Percentiles rank a stretch among this genome's conserved stretches.
Conservation (phyloP, 225 moss, liverwort and hornwort genomes). For the Sphagnum contortum region DNA sequence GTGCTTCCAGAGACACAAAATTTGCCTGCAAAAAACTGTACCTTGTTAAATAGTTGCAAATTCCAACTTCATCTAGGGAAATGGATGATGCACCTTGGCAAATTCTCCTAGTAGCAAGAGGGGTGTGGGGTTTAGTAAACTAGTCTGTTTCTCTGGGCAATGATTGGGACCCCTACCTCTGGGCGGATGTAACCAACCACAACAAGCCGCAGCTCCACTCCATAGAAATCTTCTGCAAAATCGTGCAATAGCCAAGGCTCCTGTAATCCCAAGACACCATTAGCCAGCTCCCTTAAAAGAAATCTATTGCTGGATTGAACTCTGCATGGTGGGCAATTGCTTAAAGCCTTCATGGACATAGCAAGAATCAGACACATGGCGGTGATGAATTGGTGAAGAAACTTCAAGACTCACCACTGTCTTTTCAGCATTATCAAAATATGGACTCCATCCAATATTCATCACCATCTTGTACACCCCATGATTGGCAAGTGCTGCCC, state of each 20-base stretch:
- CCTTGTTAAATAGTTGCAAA: background rate
- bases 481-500: conserved; percentile 61
- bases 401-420: conserved; percentile 38
- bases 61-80: too few species aligned
- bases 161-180: conserved; percentile 24
- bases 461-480: conserved; percentile 85
- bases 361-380: background rate
- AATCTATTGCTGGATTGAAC: too few species aligned
- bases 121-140: too few species aligned
- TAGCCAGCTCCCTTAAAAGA: too few species aligned
- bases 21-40: conserved; percentile 32
- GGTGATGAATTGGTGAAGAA: background rate
- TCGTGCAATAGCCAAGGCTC: conserved; percentile 77
- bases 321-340: too few species aligned
- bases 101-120: background rate
- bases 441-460: conserved; percentile 83
- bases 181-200: conserved; percentile 76
- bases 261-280: conserved; percentile 9
- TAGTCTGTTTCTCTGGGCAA: too few species aligned
- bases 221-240: conserved; percentile 77
- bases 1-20: conserved; percentile 68
- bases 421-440: conserved; percentile 56
- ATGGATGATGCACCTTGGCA: background rate
- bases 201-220: conserved; percentile 65
- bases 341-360: too few species aligned